A percentile compares a stretch with the other conserved stretches of the same genome.
phyloP scores from a whole-genome alignment of 352 stramenopile species.

The Phytopythium boreale region DNA sequence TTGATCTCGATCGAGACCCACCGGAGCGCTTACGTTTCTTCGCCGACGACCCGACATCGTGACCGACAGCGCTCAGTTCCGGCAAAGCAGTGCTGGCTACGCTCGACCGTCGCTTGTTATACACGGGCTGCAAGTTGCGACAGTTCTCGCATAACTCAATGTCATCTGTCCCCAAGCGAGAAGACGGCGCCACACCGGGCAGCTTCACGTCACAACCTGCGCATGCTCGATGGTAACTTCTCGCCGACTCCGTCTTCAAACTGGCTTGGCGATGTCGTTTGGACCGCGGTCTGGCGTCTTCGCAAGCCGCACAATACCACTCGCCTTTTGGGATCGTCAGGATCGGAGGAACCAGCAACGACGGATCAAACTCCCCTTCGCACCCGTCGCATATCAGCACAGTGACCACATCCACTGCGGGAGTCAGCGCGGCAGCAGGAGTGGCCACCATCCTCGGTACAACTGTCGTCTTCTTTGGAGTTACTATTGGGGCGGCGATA shows the following conservation, averaged over 20 bases:
- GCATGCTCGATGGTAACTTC: slow-evolving; percentile 15
- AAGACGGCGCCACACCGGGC: slow-evolving; percentile 6
- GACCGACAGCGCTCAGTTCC: not conserved
- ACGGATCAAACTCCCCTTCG: slow-evolving; percentile 59
- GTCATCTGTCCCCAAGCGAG: slow-evolving; percentile 13
- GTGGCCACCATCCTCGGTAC: not conserved
- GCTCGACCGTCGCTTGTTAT: not conserved
- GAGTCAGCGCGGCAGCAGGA: not conserved
- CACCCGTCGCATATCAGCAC: slow-evolving; percentile 72
- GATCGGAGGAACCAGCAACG: slow-evolving; percentile 40
- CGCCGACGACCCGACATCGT: not conserved
- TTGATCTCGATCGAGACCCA: slow-evolving; percentile 12
- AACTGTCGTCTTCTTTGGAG: not conserved
- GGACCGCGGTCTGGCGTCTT: not conserved
- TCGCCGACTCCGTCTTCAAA: slow-evolving; percentile 4
- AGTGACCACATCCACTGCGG: slow-evolving; percentile 19
- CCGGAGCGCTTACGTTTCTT: slow-evolving; percentile 31
- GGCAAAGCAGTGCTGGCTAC: not conserved
- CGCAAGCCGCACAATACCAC: slow-evolving; percentile 44
- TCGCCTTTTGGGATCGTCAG: slow-evolving; percentile 42
- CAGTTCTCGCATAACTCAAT: slow-evolving; percentile 32
- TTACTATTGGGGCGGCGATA: not conserved
- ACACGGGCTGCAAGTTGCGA: slow-evolving; percentile 19
- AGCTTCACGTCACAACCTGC: slow-evolving; percentile 26
- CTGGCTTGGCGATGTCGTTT: not conserved